phyloP scores from a whole-genome alignment of 2,329 filamentous ascomycete species.

The Colletotrichum tropicale region DNA sequence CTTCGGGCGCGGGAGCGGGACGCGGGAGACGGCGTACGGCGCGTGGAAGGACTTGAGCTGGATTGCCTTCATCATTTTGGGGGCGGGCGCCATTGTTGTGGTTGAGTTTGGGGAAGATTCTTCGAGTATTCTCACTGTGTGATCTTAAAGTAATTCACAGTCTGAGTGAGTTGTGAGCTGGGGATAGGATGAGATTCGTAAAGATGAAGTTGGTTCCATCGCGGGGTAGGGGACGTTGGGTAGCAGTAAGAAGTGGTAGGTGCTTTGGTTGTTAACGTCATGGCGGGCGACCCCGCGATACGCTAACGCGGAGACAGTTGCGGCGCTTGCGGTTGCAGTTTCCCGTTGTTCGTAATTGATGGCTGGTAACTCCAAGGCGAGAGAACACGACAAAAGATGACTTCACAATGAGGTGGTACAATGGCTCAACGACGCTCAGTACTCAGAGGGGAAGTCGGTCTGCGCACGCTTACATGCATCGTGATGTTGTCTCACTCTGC shows the following conservation, averaged over 20 bases:
- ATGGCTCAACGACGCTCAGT: not conserved
- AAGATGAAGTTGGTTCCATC: no score
- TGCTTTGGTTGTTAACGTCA: not conserved
- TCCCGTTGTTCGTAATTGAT: not conserved
- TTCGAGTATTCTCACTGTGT: no score
- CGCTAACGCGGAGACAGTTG: not conserved
- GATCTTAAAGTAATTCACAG: accelerated
- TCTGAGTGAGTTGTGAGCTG: no score
- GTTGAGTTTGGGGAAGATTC: no score
- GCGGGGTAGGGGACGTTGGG: no score
- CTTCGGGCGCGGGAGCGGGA: slow-evolving; percentile 5
- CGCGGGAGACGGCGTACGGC: slow-evolving; percentile 2
- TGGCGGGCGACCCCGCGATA: no score
- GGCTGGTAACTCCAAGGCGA: accelerated
- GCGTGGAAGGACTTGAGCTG: not conserved
- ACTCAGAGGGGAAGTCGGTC: not conserved
- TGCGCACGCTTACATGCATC: not conserved
- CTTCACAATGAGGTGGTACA: no score
- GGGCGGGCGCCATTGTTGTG: not conserved
- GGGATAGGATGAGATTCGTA: no score
- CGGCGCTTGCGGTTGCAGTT: not conserved
- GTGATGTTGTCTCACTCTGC: no score
- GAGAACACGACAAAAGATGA: no score
- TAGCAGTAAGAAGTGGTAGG: not conserved
- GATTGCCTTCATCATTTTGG: not conserved